Evolutionary conservation across 768 basidiomycete genomes (phyloP).

Genomic region (Xerocomellus chrysenteron): DNA sequence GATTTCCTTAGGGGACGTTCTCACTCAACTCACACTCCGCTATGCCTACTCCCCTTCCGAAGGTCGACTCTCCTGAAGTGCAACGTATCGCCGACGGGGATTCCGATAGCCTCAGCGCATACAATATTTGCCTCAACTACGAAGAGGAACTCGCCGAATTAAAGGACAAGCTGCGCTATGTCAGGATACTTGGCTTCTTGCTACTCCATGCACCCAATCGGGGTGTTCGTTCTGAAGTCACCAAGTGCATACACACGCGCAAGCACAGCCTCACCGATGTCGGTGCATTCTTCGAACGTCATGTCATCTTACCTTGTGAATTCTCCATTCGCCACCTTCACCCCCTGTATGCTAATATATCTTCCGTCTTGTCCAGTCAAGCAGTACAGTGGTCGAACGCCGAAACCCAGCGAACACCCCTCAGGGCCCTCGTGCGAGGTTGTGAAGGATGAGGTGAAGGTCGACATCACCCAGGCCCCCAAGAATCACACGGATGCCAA

Average conservation of each 20-base stretch:
- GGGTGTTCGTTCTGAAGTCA: background rate
- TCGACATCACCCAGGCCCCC: background rate
- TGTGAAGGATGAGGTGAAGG: background rate
- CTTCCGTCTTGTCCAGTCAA: constrained; percentile 8
- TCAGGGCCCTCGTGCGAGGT: constrained; percentile 18
- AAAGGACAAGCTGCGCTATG: background rate
- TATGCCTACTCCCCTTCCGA: background rate
- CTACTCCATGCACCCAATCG: constrained; percentile 5
- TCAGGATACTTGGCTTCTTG: constrained; percentile 7
- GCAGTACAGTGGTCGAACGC: constrained; percentile 19
- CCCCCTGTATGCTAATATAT: background rate
- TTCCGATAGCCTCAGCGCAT: background rate
- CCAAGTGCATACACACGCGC: constrained; percentile 1
- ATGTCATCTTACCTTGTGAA: constrained; percentile 5
- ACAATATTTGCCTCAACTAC: background rate
- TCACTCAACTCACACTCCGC: too few species aligned
- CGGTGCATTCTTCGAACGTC: constrained; percentile 3
- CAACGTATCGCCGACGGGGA: background rate
- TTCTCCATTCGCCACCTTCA: background rate
- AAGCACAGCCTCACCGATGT: background rate
- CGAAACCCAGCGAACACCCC: constrained; percentile 12
- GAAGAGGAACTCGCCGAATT: background rate
- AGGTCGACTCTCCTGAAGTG: background rate
- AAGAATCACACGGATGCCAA: constrained; percentile 4
- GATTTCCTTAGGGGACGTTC: too few species aligned